Evolutionary conservation across 108 stramenopile species (phyloP).

Genomic region (Fragilariopsis cylindrus): DNA sequence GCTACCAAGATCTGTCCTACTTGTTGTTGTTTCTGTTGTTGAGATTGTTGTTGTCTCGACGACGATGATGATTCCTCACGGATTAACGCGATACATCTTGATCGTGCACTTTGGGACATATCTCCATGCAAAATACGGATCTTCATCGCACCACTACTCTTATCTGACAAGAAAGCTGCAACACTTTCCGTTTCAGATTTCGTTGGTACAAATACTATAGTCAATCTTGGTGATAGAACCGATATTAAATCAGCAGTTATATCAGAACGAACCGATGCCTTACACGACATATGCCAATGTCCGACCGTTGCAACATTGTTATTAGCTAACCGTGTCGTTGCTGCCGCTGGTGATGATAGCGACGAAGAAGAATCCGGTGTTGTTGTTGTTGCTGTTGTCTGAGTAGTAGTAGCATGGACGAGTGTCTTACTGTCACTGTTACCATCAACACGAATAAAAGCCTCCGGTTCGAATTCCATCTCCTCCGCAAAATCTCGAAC

Average conservation of each 20-base stretch:
- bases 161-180: constrained; percentile 39
- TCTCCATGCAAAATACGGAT: constrained; percentile 85
- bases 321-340: not conserved
- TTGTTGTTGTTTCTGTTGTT: constrained; percentile 36
- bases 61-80: constrained; percentile 1
- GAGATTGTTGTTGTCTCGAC: not conserved
- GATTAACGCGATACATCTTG: constrained; percentile 56
- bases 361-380: not conserved
- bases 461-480: constrained; percentile 69
- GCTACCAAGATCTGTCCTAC: constrained; percentile 88
- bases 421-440: constrained; percentile 5
- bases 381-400: not conserved
- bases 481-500: constrained; percentile 51
- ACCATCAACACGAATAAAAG: constrained; percentile 31
- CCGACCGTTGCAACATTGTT: constrained; percentile 28
- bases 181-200: constrained; percentile 50
- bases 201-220: constrained; percentile 51
- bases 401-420: not conserved
- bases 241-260: constrained; percentile 50
- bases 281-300: constrained; percentile 55
- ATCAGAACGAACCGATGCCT: constrained; percentile 27
- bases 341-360: not conserved
- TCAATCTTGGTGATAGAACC: constrained; percentile 41
- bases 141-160: constrained; percentile 70
- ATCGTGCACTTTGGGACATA: constrained; percentile 74